Conservation (phyloP, 768 basidiomycete genomes). For the Lyophyllum shimeji region DNA sequence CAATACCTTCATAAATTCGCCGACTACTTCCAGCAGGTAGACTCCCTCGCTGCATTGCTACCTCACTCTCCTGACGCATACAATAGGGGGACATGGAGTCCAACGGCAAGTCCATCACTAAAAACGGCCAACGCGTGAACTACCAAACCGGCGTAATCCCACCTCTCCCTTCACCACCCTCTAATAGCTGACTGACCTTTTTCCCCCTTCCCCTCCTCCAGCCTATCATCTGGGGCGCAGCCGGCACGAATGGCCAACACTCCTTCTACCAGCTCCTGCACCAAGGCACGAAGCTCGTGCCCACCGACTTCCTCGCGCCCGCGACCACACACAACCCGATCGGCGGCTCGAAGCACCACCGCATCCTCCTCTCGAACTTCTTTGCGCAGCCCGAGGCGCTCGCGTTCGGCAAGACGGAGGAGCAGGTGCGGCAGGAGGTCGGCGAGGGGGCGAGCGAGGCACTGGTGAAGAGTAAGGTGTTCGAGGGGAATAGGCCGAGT, state of each 20-base stretch:
- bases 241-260: slow-evolving; percentile 98
- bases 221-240: slow-evolving; percentile 99
- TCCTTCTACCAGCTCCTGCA: slow-evolving; percentile 99
- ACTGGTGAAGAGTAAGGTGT: slow-evolving; percentile 95
- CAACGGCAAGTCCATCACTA: slow-evolving; percentile 96
- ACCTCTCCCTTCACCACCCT: background rate
- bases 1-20: slow-evolving; percentile 99
- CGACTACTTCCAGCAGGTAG: slow-evolving; percentile 97
- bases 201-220: slow-evolving; percentile 32
- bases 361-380: slow-evolving; percentile 96
- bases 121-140: slow-evolving; percentile 86
- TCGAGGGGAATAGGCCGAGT: slow-evolving; percentile 95
- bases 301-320: slow-evolving; percentile 90
- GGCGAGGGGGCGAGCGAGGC: slow-evolving; percentile 73
- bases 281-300: slow-evolving; percentile 91
- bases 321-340: slow-evolving; percentile 91
- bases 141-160: slow-evolving; percentile 92
- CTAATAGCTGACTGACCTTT: background rate
- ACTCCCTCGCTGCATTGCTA: background rate
- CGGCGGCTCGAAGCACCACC: slow-evolving; percentile 85
- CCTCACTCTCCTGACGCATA: background rate
- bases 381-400: slow-evolving; percentile 98
- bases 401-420: slow-evolving; percentile 97
- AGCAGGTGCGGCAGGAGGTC: slow-evolving; percentile 72
- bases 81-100: slow-evolving; percentile 96